phyloP scores from a whole-genome alignment of 345 rosid species.

The Gossypium australe region DNA sequence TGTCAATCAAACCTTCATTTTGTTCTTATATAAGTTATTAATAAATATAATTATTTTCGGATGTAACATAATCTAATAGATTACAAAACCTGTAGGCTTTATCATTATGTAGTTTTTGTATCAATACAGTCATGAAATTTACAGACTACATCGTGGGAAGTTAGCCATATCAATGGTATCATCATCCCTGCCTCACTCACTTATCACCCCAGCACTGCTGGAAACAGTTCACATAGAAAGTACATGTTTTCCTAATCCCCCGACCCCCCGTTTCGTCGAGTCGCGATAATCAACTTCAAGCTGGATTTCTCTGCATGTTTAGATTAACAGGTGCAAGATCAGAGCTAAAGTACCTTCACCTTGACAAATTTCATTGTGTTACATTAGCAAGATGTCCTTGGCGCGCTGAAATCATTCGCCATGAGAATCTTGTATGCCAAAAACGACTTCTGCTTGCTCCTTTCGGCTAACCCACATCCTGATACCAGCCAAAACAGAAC shows the following conservation, averaged over 20 bases:
- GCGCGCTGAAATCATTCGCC: slow-evolving; percentile 11
- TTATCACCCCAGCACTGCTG: too few species aligned
- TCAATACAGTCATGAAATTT: not conserved
- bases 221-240: not conserved
- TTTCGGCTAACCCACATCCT: slow-evolving; percentile 29
- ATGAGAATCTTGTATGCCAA: slow-evolving; percentile 4
- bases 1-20: too few species aligned
- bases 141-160: not conserved
- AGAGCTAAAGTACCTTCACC: not conserved
- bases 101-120: slow-evolving; percentile 12
- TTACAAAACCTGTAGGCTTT: too few species aligned
- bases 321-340: slow-evolving; percentile 4
- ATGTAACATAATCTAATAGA: too few species aligned
- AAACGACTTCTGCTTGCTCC: not conserved
- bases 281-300: slow-evolving; percentile 9
- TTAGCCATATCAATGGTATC: not conserved
- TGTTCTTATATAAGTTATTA: too few species aligned
- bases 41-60: too few species aligned
- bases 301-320: slow-evolving; percentile 1
- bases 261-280: not conserved
- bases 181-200: too few species aligned
- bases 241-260: not conserved
- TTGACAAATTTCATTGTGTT: slow-evolving; percentile 1
- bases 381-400: not conserved
- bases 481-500: slow-evolving; percentile 10